Conservation (phyloP, 148 eudicot genomes). For the Chenopodium quinoa region DNA sequence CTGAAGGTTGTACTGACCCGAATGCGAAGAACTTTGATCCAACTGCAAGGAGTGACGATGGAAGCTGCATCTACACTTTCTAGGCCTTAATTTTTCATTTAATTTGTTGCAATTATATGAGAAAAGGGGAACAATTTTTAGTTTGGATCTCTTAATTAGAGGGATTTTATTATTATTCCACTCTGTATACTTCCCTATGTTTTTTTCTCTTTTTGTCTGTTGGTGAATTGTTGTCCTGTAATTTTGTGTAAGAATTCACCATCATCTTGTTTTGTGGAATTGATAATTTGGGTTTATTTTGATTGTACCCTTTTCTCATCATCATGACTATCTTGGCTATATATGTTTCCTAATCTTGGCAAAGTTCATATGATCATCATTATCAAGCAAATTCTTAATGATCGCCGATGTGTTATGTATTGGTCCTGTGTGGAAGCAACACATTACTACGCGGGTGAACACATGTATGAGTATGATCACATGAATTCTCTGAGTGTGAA, state of each 20-base stretch:
- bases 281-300: not conserved
- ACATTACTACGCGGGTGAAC: no score
- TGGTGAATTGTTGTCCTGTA: constrained; percentile 34
- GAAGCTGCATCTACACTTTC: constrained; percentile 61
- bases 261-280: not conserved
- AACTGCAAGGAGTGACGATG: constrained; percentile 89
- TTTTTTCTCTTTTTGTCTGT: constrained; percentile 20
- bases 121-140: not conserved
- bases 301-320: not conserved
- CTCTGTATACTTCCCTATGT: constrained; percentile 5
- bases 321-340: not conserved
- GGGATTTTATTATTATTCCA: constrained; percentile 25
- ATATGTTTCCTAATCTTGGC: not conserved
- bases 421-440: no score
- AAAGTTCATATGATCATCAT: not conserved
- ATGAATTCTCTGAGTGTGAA: no score
- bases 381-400: no score
- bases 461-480: no score
- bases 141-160: constrained; percentile 4
- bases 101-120: not conserved
- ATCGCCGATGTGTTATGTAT: no score
- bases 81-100: constrained; percentile 25
- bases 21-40: constrained; percentile 64
- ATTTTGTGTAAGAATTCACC: constrained; percentile 27
- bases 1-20: constrained; percentile 87